These are phyloP conservation scores for Conringia planisiliqua DNA, from an alignment of 345 rosid species.

Conservation along the genomic window DNA sequence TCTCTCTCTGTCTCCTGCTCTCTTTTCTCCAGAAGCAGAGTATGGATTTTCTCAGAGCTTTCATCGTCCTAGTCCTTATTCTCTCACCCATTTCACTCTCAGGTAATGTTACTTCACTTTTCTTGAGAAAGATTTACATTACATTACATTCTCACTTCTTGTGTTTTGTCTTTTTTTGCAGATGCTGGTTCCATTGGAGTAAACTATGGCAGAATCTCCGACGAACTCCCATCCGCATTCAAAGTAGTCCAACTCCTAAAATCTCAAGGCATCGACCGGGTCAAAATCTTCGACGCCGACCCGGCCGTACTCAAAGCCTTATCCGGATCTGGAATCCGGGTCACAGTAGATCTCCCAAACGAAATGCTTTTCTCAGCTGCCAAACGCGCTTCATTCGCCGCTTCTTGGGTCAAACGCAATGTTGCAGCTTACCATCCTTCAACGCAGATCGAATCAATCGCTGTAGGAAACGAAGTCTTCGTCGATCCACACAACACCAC, in stretches of 20 bases:
- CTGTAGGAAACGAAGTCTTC: slow-evolving; percentile 92
- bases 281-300: slow-evolving; percentile 82
- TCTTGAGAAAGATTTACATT: background rate
- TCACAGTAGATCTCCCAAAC: slow-evolving; percentile 88
- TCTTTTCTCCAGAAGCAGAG: slow-evolving; percentile 22
- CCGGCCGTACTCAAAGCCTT: slow-evolving; percentile 73
- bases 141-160: background rate
- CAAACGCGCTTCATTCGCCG: slow-evolving; percentile 50
- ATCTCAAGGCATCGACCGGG: slow-evolving; percentile 63
- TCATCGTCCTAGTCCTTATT: slow-evolving; percentile 3
- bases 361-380: slow-evolving; percentile 64
- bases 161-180: slow-evolving; percentile 25
- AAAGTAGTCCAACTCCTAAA: slow-evolving; percentile 71
- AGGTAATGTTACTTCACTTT: slow-evolving; percentile 1
- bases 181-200: slow-evolving; percentile 83
- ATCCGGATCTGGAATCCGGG: slow-evolving; percentile 70
- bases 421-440: slow-evolving; percentile 64
- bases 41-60: slow-evolving; percentile 13
- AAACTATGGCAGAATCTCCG: slow-evolving; percentile 84
- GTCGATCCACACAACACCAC: slow-evolving; percentile 82
- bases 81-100: slow-evolving; percentile 17
- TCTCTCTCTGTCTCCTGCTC: slow-evolving; percentile 15
- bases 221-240: slow-evolving; percentile 70
- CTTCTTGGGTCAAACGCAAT: slow-evolving; percentile 67
- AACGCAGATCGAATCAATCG: slow-evolving; percentile 85